Conservation (phyloP, 352 stramenopile genomes). For the Phytophthora macrochlamydospora region DNA sequence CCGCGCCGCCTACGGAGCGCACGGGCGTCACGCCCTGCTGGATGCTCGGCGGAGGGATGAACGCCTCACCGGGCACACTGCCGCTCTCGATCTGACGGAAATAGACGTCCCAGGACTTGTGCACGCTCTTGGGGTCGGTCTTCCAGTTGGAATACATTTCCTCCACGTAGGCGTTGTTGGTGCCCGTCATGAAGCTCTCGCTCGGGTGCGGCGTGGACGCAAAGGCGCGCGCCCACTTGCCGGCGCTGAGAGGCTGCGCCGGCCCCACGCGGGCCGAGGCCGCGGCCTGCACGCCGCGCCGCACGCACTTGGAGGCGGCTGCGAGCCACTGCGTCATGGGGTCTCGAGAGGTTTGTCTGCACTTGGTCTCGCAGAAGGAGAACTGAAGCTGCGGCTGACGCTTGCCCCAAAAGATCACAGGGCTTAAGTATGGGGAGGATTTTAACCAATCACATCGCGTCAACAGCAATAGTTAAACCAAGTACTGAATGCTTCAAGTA, state of each 20-base stretch:
- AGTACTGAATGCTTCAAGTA: too few species aligned
- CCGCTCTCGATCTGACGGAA: constrained; percentile 84
- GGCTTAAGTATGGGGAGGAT: too few species aligned
- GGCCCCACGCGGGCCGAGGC: constrained; percentile 23
- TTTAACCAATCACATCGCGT: too few species aligned
- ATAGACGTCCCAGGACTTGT: constrained; percentile 90
- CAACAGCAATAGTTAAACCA: too few species aligned
- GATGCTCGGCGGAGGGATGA: constrained; percentile 84
- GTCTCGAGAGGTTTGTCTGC: background rate
- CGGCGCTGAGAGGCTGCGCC: constrained; percentile 10
- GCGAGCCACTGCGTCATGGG: constrained; percentile 70
- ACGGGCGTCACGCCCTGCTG: constrained; percentile 76
- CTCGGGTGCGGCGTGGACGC: constrained; percentile 76
- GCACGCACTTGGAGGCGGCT: constrained; percentile 55
- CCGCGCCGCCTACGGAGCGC: constrained; percentile 41
- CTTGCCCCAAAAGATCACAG: background rate
- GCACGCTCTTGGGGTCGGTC: constrained; percentile 86
- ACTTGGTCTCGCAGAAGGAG: constrained; percentile 24
- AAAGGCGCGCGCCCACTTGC: constrained; percentile 51
- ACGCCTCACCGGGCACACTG: constrained; percentile 78
- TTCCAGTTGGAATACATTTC: constrained; percentile 97
- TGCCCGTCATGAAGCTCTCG: constrained; percentile 94
- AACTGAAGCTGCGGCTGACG: constrained; percentile 29
- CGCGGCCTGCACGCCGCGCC: constrained; percentile 48
- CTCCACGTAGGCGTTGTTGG: constrained; percentile 97